Percentiles rank a stretch among this genome's conserved stretches.
Conservation (phyloP, 129 eudicot genomes). For the Lactuca sativa region DNA sequence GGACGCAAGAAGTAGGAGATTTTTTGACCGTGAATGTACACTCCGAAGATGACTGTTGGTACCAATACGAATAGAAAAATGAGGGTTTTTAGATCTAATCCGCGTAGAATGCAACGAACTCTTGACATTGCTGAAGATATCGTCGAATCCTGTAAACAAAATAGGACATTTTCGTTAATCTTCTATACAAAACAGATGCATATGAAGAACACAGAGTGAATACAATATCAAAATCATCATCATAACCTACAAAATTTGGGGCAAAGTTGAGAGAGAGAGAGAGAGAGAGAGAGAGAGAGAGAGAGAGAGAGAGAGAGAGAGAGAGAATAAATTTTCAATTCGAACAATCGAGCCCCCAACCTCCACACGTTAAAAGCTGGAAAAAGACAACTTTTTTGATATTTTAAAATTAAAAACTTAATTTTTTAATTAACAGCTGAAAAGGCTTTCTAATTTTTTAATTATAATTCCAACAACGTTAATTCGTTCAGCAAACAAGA, state of each 20-base stretch:
- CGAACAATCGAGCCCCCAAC: constrained; percentile 13
- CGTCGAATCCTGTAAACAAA: constrained; percentile 58
- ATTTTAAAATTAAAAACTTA: not conserved
- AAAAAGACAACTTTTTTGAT: constrained; percentile 16
- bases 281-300: not conserved
- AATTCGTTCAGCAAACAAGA: constrained; percentile 5
- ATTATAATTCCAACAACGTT: not conserved
- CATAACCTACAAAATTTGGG: not conserved
- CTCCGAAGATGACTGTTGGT: constrained; percentile 45
- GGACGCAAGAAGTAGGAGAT: constrained; percentile 82
- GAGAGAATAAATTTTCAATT: not conserved
- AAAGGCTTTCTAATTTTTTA: constrained; percentile 1
- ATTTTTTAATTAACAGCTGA: constrained; percentile 3
- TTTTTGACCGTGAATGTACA: constrained; percentile 71
- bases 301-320: not conserved
- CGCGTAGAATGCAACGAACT: constrained; percentile 65
- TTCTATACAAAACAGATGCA: not conserved
- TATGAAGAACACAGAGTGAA: not conserved
- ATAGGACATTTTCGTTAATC: constrained; percentile 22
- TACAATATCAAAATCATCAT: not conserved
- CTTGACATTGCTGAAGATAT: constrained; percentile 46
- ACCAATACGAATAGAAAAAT: constrained; percentile 57
- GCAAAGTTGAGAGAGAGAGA: not conserved
- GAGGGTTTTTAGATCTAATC: constrained; percentile 62
- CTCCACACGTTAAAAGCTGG: not conserved